Conservation (phyloP, 352 stramenopile species). For the Phytophthora litchii region DNA sequence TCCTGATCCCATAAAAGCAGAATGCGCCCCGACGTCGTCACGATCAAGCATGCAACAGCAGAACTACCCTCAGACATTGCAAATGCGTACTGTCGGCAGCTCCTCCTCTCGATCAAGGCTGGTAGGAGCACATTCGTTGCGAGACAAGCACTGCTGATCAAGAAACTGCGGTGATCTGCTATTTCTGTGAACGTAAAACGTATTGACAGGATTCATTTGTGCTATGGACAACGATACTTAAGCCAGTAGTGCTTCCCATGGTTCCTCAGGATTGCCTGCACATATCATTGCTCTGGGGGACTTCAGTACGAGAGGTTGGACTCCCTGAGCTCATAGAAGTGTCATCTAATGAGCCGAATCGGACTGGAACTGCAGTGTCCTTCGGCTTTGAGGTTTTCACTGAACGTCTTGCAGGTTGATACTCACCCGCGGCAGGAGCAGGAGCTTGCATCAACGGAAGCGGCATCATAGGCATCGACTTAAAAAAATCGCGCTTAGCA, state of each 20-base stretch:
- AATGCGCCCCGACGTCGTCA: constrained; percentile 52
- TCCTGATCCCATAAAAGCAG: constrained; percentile 57
- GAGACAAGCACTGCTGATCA: background rate
- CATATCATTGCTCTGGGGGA: constrained; percentile 21
- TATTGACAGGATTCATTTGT: constrained; percentile 15
- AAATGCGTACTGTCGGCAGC: background rate
- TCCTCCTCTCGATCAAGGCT: constrained; percentile 1
- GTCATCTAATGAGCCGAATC: constrained; percentile 28
- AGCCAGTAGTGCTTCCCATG: constrained; percentile 4
- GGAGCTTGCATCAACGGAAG: constrained; percentile 39
- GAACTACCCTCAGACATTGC: constrained; percentile 17
- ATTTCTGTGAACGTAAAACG: constrained; percentile 17
- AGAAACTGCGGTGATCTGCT: constrained; percentile 8
- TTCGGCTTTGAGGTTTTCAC: constrained; percentile 9
- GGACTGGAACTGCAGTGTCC: constrained; percentile 9
- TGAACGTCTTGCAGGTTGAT: constrained; percentile 25
- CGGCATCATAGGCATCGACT: constrained; percentile 41
- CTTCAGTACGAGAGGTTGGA: constrained; percentile 17
- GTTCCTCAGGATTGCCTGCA: constrained; percentile 31
- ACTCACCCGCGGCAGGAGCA: constrained; percentile 17
- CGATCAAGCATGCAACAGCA: constrained; percentile 49
- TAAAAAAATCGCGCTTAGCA: constrained; percentile 50
- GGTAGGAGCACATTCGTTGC: background rate
- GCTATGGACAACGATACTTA: constrained; percentile 23
- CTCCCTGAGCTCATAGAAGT: constrained; percentile 35